Percentiles rank a stretch among this genome's conserved stretches.
Conservation (phyloP, 2,329 filamentous ascomycete genomes). For the Penicillium sp. region DNA sequence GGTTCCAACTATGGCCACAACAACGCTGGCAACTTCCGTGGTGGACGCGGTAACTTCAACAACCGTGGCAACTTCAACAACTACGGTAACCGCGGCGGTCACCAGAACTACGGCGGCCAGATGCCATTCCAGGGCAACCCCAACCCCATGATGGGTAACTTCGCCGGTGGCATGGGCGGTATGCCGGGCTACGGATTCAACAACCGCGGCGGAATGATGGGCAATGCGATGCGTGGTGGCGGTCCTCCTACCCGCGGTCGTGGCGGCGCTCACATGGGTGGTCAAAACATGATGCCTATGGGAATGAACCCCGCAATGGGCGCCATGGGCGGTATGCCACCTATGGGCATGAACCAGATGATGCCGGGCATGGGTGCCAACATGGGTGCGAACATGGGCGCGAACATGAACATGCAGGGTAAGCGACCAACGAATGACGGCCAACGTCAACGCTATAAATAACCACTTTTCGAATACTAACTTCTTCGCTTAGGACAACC, state of each 20-base stretch:
- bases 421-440: slow-evolving; percentile 19
- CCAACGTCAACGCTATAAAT: slow-evolving; percentile 5
- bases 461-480: slow-evolving; percentile 10
- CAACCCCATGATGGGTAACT: slow-evolving; percentile 49
- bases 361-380: slow-evolving; percentile 42
- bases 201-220: slow-evolving; percentile 58
- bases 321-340: slow-evolving; percentile 58
- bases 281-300: slow-evolving; percentile 59
- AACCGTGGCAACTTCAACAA: slow-evolving; percentile 45
- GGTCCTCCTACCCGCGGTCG: slow-evolving; percentile 59
- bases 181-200: slow-evolving; percentile 55
- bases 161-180: slow-evolving; percentile 49
- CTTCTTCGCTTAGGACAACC: slow-evolving; percentile 33
- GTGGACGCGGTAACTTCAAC: slow-evolving; percentile 55
- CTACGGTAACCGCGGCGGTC: slow-evolving; percentile 50
- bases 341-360: slow-evolving; percentile 59
- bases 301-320: slow-evolving; percentile 57
- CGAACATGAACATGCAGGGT: slow-evolving; percentile 54
- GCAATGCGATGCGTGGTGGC: slow-evolving; percentile 54
- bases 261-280: slow-evolving; percentile 56
- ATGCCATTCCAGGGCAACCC: slow-evolving; percentile 46
- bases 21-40: slow-evolving; percentile 51
- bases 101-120: slow-evolving; percentile 33
- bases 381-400: slow-evolving; percentile 48
- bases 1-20: slow-evolving; percentile 46